Evolutionary conservation across 2,329 filamentous ascomycete genomes (phyloP).

Genomic region (Furcasterigmium sp.): DNA sequence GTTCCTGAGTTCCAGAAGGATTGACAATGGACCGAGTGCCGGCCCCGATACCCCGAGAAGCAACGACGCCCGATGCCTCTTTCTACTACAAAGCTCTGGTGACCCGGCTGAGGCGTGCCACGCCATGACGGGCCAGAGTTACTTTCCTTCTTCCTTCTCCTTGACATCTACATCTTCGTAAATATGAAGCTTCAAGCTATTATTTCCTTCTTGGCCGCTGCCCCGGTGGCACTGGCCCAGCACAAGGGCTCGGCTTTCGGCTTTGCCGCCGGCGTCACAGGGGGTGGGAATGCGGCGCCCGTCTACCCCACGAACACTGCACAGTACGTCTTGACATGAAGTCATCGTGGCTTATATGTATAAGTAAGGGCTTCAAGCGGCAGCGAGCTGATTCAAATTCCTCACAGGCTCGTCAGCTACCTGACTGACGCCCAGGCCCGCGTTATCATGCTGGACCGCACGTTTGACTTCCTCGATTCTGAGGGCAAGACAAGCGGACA

Average conservation of each 20-base stretch:
- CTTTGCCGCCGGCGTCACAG: conserved; percentile 38
- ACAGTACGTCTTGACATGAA: conserved; percentile 21
- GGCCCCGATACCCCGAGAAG: too few relatives aligned
- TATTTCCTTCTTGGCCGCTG: conserved; percentile 12
- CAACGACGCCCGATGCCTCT: too few relatives aligned
- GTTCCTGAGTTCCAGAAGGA: too few relatives aligned
- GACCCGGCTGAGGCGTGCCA: too few relatives aligned
- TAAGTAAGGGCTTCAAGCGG: too few relatives aligned
- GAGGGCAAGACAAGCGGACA: conserved; percentile 16
- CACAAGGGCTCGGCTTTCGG: conserved; percentile 21
- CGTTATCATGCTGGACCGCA: conserved; percentile 28
- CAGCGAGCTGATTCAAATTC: too few relatives aligned
- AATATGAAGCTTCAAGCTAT: conserved; percentile 5
- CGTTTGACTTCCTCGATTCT: conserved; percentile 18
- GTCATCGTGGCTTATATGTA: too few relatives aligned
- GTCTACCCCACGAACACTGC: conserved; percentile 34
- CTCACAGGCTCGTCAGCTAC: conserved; percentile 22
- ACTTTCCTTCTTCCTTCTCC: too few relatives aligned
- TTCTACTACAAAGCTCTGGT: too few relatives aligned
- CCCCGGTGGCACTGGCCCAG: conserved; percentile 17
- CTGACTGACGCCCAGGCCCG: conserved; percentile 23
- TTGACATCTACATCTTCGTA: too few relatives aligned
- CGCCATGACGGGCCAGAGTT: too few relatives aligned
- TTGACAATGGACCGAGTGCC: too few relatives aligned
- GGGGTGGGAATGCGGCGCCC: conserved; percentile 41